Base-by-base conservation (phyloP, 257 asterid genomes). In the Scutellaria minor region DNA sequence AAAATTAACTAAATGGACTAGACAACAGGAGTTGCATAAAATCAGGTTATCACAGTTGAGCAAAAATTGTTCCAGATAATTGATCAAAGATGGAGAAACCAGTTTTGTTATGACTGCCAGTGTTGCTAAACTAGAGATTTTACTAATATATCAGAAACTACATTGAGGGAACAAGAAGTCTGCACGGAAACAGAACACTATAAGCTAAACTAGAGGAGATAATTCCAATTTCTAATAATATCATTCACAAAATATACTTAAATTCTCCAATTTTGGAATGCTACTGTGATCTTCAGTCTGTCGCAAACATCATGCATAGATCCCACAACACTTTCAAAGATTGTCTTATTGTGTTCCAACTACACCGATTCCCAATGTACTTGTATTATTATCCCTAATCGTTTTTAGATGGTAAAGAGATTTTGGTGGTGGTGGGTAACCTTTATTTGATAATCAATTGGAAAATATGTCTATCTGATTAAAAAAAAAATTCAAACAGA, bases 1-100 rank as follows among this genome's bases (percentile, higher is more conserved):
- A 77, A 73, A 77, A 83, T 83, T 66, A 81, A 75, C 79, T 79
- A 81, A 77, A 70, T 80, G 11, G 83, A 84, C 68, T 83, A 83
- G 75, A 53, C 68, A 53, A 59, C 64, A 35, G 83, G 86, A 56
- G 75, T 82, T 41, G 83, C 83, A 39, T 80, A 78, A 74, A 80
- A 61, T 78, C 83, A 45, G 81, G 86, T 71, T 86, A 86, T 82
- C 81, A 85, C 51, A 80, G 71, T 62, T 62, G 69, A 83, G 65
- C 53, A 31, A 53, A 24, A 69, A 24, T 35, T 53, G 11, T 12
- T 71, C 40, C 41, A 57, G 41, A n/a, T 42, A 56, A n/a, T 55
- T 31, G 46, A 55, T 35, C 39, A 70, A 22, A 42, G 11, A 57
- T 56, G 66, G 52, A 57, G 75, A 56, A 70, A 47, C 58, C 51